Base-by-base conservation (phyloP, 352 stramenopile genomes). In the Globisporangium spinosum region DNA sequence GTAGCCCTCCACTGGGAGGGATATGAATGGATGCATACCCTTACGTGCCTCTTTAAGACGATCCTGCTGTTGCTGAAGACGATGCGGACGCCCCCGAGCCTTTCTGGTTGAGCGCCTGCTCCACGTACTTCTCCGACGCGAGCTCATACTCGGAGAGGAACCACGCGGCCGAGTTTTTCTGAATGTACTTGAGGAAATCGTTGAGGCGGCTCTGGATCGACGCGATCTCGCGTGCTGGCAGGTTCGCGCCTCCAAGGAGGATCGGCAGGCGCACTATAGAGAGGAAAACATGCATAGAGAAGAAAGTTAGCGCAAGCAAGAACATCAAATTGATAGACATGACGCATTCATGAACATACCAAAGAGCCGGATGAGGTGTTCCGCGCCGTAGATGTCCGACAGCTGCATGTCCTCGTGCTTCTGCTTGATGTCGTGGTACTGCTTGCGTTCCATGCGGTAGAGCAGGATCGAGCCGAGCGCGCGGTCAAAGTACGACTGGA, bases 321-420 rank as follows among this genome's bases (percentile, higher is more conserved):
- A 7, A 64, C 32, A 17, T 54, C 22, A 10, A 40, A 27, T 3
- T 64, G 51, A 29, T 40, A 58, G 12, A 68, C 1, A n/a, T 9
- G 22, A 9, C 22, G 59, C 9, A 17, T 23, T 62, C 6, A 55
- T 10, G 12, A 58, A 56, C 80, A 74, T 68, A 90, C 91, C 81
- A 73, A 98, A 97, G 22, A 98, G 74, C 53, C 93, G 80, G 25
- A 98, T 78, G 5, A 98, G 77, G 58, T 98, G 90, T 67, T 98
- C 91, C 17, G 85, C 91, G 25, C 92, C 92, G 69, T 98, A 98
- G 29, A 98, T 87, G 70, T 97, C 76, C n/a, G 89, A 94, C 22
- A 94, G 78, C 40, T 79, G 80, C 64, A 77, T 79, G 53, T 86
- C 79, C 35, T 78, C 69, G 55, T 90, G 72, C 58, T 80, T 77